Evolutionary conservation across 2,329 filamentous ascomycete genomes (phyloP), one percentile per base, ranked within the genome.

Genomic region (Ophiobolus disseminans): DNA sequence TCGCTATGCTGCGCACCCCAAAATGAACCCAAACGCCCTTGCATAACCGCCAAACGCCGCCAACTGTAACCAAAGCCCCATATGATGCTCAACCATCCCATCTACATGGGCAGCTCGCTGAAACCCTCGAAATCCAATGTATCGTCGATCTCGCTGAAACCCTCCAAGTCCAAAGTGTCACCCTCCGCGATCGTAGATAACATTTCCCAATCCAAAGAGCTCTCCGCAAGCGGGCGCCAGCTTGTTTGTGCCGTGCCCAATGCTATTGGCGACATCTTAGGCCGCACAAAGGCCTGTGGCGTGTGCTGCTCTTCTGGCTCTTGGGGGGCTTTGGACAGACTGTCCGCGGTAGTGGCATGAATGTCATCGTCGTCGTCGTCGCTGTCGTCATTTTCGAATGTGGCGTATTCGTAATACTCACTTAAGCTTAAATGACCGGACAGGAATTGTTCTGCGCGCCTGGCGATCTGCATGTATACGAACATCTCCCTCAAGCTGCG

Each of bases 401-500:
- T 14, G 28, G n/a, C 8, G 13, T 31, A 13, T 14, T 14, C 16
- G 28, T 14, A 6, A 13, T 6, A 14, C 28, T 14, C n/a, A 13
- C 7, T 14, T 14, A 6, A 10, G n/a, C 16, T 6, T 10, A 31
- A 6, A 6, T 31, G 8, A 14, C 28, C 28, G 7, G 13, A 11
- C 19, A 38, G 16, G 25, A 31, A 21, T 9, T 19, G 10, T 23
- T 22, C 20, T 22, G 10, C 14, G 6, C 16, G 34, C 5, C 26
- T 22, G 16, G 44, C 40, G 5, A 35, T 31, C n/a, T 39, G 50
- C 43, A 56, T 55, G 17, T 47, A 50, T 13, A 22, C 21, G 14
- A 57, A 58, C 25, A 57, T 46, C 8, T 56, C 41, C 21, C 43
- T 44, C 8, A 60, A 21, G 28, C 58, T 61, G 30, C 45, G 31